Evolutionary conservation across 2,329 filamentous ascomycete genomes (phyloP).

Genomic region (Colletotrichum noveboracense): DNA sequence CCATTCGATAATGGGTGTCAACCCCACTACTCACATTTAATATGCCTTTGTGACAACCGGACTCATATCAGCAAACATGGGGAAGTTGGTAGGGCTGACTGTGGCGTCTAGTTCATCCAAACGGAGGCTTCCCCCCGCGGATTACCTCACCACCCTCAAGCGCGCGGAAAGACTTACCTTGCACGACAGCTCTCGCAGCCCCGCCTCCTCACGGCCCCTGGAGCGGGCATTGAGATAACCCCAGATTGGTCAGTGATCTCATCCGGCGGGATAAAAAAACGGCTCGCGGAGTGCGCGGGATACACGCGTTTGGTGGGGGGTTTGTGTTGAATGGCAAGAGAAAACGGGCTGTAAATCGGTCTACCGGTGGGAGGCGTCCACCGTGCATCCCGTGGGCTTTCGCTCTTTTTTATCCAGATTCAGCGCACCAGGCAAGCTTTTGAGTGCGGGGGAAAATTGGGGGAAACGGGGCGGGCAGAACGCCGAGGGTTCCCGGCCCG

Average conservation of each 20-base stretch:
- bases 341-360: neutral
- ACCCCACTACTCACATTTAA: slow-evolving; percentile 4
- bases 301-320: neutral
- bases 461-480: neutral
- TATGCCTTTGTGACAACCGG: neutral
- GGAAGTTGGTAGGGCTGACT: neutral
- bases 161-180: neutral
- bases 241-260: neutral
- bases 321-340: neutral
- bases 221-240: neutral
- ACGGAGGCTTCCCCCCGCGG: neutral
- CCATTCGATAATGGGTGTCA: neutral
- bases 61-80: neutral
- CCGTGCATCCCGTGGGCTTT: neutral
- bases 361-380: neutral
- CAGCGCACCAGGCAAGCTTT: neutral
- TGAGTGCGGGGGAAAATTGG: neutral
- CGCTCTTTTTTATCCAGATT: slow-evolving; percentile 1
- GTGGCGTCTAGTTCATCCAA: neutral
- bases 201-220: neutral
- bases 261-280: neutral
- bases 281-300: neutral
- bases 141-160: neutral
- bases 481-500: neutral
- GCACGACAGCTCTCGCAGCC: slow-evolving; percentile 9